Percentiles rank a stretch among this genome's conserved stretches.
phyloP scores from a whole-genome alignment of 495 filamentous ascomycete genomes.

The Penicillium subrubescens region DNA sequence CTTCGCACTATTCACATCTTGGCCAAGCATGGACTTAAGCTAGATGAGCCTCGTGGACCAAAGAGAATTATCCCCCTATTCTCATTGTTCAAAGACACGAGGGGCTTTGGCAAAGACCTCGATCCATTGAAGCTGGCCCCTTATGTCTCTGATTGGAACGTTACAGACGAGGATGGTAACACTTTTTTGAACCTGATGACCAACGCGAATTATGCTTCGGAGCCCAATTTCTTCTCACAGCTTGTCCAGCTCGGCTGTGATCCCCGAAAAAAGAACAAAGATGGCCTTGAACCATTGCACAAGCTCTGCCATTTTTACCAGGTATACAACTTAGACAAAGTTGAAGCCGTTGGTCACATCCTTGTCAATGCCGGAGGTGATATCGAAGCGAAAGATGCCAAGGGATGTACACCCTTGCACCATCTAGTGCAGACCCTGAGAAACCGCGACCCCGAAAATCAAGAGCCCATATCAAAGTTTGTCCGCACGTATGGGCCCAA shows the following conservation, averaged over 20 bases:
- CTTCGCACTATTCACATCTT: constrained; percentile 1
- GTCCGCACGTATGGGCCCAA: not conserved
- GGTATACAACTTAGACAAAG: not conserved
- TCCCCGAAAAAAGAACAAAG: not conserved
- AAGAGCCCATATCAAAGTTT: not conserved
- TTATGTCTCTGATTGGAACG: constrained; percentile 6
- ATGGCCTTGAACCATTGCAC: constrained; percentile 4
- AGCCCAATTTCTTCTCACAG: not conserved
- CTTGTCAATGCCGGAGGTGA: not conserved
- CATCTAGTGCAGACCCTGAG: not conserved
- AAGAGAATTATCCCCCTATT: not conserved
- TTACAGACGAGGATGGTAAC: not conserved
- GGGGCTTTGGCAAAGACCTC: not conserved
- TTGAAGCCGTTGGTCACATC: not conserved
- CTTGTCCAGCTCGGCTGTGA: constrained; percentile 2
- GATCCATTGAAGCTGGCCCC: not conserved
- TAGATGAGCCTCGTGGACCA: not conserved
- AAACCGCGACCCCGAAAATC: not conserved
- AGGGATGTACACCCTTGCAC: constrained; percentile 5
- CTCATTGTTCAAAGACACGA: not conserved
- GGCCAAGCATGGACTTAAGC: not conserved
- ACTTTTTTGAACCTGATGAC: constrained; percentile 1
- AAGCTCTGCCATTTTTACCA: not conserved
- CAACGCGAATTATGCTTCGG: too few relatives aligned
- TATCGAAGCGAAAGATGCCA: not conserved